A percentile compares a stretch with the other conserved stretches of the same genome.
These are phyloP conservation scores for Penicillium griseofulvum DNA, from an alignment of 2,329 filamentous ascomycete species.

Conservation along the genomic window DNA sequence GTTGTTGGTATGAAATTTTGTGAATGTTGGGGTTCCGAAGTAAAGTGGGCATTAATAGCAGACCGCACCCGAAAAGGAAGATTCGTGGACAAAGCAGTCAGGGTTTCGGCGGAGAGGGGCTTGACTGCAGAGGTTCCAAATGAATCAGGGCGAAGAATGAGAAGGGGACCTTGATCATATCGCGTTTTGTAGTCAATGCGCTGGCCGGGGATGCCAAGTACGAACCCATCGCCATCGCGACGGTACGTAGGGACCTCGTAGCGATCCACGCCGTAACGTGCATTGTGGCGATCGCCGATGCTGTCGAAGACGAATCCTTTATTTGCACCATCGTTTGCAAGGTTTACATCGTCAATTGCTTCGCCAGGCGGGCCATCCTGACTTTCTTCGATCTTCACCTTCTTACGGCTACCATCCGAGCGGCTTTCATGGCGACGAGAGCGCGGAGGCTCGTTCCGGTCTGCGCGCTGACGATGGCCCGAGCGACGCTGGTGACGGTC, in stretches of 20 bases:
- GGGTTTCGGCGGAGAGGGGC: neutral
- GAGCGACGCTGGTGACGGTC: constrained; percentile 23
- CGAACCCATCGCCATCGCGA: constrained; percentile 64
- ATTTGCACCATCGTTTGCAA: neutral
- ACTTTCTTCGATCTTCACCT: neutral
- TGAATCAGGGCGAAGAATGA: constrained; percentile 31
- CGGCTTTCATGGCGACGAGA: neutral
- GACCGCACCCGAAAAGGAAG: neutral
- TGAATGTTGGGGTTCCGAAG: neutral
- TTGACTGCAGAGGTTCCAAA: neutral
- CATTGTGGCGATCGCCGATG: constrained; percentile 72
- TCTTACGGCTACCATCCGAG: neutral
- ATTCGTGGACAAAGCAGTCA: neutral
- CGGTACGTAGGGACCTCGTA: constrained; percentile 70
- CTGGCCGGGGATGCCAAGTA: constrained; percentile 65
- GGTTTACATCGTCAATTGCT: neutral
- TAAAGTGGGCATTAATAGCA: neutral
- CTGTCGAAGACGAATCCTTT: constrained; percentile 63
- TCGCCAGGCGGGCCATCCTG: neutral
- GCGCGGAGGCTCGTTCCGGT: neutral
- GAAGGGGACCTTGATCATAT: constrained; percentile 33
- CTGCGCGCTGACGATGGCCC: neutral
- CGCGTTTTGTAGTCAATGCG: constrained; percentile 64
- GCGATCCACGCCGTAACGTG: constrained; percentile 70
- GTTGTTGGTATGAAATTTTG: constrained; percentile 1